These are phyloP conservation scores for Leishmania mexicana DNA, from an alignment of 208 protist species.

Conservation along the genomic window DNA sequence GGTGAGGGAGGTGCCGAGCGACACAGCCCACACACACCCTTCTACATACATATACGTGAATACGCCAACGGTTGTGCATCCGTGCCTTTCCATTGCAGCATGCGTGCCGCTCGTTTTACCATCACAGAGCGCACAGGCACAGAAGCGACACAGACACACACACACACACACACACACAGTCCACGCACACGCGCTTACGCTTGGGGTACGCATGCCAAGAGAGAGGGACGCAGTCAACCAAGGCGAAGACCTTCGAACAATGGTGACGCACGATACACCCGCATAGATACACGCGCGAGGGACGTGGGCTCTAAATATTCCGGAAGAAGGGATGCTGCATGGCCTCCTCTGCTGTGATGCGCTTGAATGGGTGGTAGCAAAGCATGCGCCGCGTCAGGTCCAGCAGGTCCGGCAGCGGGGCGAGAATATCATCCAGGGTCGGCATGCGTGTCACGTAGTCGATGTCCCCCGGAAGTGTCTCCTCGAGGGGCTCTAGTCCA, in stretches of 20 bases:
- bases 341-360: slow-evolving; percentile 90
- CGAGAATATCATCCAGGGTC: slow-evolving; percentile 65
- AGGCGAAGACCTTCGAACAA: neutral
- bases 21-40: neutral
- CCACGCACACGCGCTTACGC: neutral
- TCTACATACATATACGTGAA: neutral
- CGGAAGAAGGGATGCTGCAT: slow-evolving; percentile 84
- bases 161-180: neutral
- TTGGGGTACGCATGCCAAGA: neutral
- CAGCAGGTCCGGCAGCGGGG: slow-evolving; percentile 49
- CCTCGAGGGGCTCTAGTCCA: slow-evolving; percentile 33
- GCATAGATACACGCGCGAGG: neutral
- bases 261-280: neutral
- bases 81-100: neutral
- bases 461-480: slow-evolving; percentile 44
- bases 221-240: neutral
- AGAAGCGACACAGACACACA: neutral
- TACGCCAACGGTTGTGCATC: neutral
- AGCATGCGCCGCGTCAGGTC: slow-evolving; percentile 78
- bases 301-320: slow-evolving; percentile 16
- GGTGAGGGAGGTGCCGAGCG: neutral
- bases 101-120: neutral
- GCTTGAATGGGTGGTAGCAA: slow-evolving; percentile 84
- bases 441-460: slow-evolving; percentile 56
- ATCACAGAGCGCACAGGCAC: neutral